Percentiles rank a stretch among this genome's conserved stretches.
These are phyloP conservation scores for Colletotrichum sp. DNA, from an alignment of 2,329 filamentous ascomycete species.

Conservation along the genomic window DNA sequence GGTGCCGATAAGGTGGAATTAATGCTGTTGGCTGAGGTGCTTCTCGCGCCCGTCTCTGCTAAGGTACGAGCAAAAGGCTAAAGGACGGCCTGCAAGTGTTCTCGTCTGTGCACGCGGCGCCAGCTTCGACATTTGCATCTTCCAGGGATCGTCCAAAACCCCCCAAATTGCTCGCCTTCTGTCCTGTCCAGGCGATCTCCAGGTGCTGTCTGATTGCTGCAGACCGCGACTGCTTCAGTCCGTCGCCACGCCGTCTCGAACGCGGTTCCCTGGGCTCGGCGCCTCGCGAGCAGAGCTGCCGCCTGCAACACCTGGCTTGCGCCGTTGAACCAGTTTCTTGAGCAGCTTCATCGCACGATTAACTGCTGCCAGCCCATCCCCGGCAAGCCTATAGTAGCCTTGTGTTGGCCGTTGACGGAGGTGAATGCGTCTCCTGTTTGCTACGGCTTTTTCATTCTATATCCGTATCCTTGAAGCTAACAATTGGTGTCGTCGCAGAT, in stretches of 20 bases:
- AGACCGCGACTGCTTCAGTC: not conserved
- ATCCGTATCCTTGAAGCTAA: not conserved
- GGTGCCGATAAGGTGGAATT: conserved; percentile 19
- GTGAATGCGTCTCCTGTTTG: not conserved
- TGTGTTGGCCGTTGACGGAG: not conserved
- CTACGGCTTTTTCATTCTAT: not conserved
- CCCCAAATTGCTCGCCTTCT: not conserved
- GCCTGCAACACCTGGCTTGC: not conserved
- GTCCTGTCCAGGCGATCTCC: not conserved
- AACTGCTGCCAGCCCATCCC: not conserved
- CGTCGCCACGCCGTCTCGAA: not conserved
- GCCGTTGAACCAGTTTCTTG: not conserved
- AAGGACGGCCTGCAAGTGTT: not conserved
- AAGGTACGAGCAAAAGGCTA: not conserved
- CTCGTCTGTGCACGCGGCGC: conserved; percentile 4
- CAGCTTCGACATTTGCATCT: conserved; percentile 16
- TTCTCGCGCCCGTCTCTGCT: not conserved
- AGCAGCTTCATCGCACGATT: not conserved
- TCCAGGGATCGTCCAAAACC: conserved; percentile 7
- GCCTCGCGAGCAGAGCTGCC: not conserved
- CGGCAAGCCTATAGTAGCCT: not conserved
- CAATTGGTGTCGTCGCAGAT: not conserved
- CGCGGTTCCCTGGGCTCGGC: not conserved
- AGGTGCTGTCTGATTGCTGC: not conserved
- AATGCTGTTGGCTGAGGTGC: not conserved